Base-by-base conservation (phyloP, 495 filamentous ascomycete species). In the Sporormia fimetaria region DNA sequence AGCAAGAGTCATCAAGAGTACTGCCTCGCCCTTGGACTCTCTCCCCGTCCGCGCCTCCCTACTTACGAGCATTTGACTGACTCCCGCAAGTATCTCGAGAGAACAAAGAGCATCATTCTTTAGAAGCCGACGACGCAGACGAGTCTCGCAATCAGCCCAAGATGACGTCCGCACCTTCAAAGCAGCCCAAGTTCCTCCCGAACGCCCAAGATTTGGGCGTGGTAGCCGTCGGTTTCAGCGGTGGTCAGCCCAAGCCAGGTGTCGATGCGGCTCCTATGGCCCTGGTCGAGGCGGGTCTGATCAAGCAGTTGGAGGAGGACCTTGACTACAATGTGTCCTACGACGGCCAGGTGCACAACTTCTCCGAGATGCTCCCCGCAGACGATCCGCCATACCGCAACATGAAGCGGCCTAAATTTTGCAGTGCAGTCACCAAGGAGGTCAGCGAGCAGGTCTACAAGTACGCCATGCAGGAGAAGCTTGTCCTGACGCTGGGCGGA, bases 141-240 rank as follows among this genome's bases (percentile, higher is more conserved):
- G n/a, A n/a, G n/a, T n/a, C 3, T 32, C 4, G 18, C 18, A 27
- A 18, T 10, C 23, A 26, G 21, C 24, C 33, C 34, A 37, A 12
- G 18, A 57, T 57, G 54, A 54, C 54, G 12, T 51, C 51, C 46
- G 84, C 85, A 12, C 76, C 83, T 2, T 82, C 80, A 35, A 72
- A 93, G 49, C 54, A 69, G 41, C 78, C 84, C 53, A 83, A 80
- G 51, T 98, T 94, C 66, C 81, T 98, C 44, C 64, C 77, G 46
- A 67, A 76, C 47, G 69, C 74, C 35, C 67, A 80, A 57, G 76
- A 95, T 49, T 73, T 98, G 39, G 90, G 90, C 41, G 71, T 98
- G 35, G 83, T 96, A 26, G 87, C 88, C 20, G 90, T 96, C 14
- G 88, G 88, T 43, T 98, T 98, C 70, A 93, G 87, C 40, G 90